Evolutionary conservation across 768 basidiomycete genomes (phyloP).

Genomic region (Serendipita sp.): DNA sequence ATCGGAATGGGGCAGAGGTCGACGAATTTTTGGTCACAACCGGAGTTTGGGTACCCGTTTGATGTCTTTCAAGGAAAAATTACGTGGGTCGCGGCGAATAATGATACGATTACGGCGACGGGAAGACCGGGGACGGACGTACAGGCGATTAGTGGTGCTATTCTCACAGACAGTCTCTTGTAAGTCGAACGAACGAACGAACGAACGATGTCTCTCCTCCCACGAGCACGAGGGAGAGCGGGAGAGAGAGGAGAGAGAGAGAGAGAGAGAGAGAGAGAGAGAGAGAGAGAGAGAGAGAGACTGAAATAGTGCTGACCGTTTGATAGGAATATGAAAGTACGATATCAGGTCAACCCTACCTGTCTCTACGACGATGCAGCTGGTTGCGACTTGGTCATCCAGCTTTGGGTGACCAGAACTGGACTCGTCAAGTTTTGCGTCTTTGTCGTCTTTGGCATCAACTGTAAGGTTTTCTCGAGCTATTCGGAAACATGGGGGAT

Average conservation of each 20-base stretch:
- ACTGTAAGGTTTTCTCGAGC: not conserved
- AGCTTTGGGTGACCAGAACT: not conserved
- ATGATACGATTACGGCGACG: not conserved
- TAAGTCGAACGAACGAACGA: not conserved
- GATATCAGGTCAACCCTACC: not conserved
- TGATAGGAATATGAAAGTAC: not conserved
- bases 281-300: not conserved
- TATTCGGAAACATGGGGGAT: not conserved
- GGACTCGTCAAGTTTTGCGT: constrained; percentile 3
- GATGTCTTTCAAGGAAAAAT: constrained; percentile 1
- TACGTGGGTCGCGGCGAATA: not conserved
- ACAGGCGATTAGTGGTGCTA: not conserved
- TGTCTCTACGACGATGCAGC: not conserved
- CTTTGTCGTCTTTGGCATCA: not conserved
- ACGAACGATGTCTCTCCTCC: not conserved
- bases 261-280: too few species aligned
- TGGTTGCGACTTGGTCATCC: not conserved
- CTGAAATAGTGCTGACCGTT: not conserved
- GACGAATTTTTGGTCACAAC: not conserved
- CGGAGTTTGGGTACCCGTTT: constrained; percentile 2
- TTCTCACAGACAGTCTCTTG: not conserved
- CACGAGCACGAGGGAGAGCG: not conserved
- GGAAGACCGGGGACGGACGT: not conserved
- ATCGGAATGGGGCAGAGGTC: not conserved
- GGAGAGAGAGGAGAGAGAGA: too few species aligned